phyloP scores from a whole-genome alignment of 169 alveolate species.

The Cyclospora cayetanensis region DNA sequence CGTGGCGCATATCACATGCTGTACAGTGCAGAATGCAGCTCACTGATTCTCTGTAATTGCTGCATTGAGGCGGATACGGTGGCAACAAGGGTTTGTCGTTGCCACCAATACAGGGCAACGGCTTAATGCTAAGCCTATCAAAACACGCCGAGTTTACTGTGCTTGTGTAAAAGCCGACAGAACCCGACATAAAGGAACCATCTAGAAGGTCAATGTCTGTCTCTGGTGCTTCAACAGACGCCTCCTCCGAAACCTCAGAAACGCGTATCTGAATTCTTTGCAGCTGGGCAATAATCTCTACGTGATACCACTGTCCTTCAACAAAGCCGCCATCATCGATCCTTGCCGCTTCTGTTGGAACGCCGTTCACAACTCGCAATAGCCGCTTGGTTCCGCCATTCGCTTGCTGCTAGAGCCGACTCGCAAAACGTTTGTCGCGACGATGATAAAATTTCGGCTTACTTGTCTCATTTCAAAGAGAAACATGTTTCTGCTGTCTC shows the following conservation, averaged over 20 bases:
- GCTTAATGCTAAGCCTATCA: slow-evolving; percentile 77
- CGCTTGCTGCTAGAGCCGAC: neutral
- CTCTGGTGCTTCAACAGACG: slow-evolving; percentile 75
- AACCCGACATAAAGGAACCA: slow-evolving; percentile 82
- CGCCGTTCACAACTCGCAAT: slow-evolving; percentile 86
- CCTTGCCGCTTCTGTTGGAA: slow-evolving; percentile 85
- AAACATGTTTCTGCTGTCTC: slow-evolving; percentile 80
- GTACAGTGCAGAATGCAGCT: slow-evolving; percentile 42
- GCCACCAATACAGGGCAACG: slow-evolving; percentile 82
- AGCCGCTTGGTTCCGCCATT: slow-evolving; percentile 86
- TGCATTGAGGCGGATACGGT: slow-evolving; percentile 84
- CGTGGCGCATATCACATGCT: slow-evolving; percentile 71
- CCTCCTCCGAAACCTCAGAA: slow-evolving; percentile 47
- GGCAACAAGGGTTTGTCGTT: slow-evolving; percentile 60
- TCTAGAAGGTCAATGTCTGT: slow-evolving; percentile 83
- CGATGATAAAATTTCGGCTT: neutral
- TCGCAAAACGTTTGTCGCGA: neutral
- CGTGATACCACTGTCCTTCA: slow-evolving; percentile 84
- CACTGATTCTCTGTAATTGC: slow-evolving; percentile 74
- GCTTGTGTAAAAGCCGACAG: slow-evolving; percentile 84
- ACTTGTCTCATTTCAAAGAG: slow-evolving; percentile 81
- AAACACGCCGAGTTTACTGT: slow-evolving; percentile 81
- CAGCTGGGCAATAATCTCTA: neutral
- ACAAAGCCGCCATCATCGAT: slow-evolving; percentile 80
- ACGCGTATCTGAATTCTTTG: neutral